Conservation (phyloP, 2,329 filamentous ascomycete species). For the Geoglossum cookeanum region DNA sequence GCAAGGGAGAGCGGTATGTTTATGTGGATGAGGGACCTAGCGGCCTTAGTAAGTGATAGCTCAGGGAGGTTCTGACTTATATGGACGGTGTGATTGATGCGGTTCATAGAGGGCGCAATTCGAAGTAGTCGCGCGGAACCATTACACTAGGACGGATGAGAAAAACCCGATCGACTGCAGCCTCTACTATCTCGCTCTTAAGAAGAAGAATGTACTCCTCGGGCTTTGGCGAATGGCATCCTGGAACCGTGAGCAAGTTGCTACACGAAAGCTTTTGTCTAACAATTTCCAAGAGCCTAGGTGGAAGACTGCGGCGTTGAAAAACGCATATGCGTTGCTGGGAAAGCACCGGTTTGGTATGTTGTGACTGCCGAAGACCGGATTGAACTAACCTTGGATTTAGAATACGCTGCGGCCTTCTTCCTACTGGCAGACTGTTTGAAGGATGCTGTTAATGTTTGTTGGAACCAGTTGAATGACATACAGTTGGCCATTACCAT, state of each 20-base stretch:
- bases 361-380: slow-evolving; percentile 11
- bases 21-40: slow-evolving; percentile 74
- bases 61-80: not conserved
- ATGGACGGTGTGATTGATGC: not conserved
- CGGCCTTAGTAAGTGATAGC: slow-evolving; percentile 44
- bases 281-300: slow-evolving; percentile 78
- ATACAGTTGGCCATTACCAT: slow-evolving; percentile 79
- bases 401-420: slow-evolving; percentile 87
- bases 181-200: slow-evolving; percentile 75
- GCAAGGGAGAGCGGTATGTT: slow-evolving; percentile 78
- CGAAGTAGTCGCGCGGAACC: slow-evolving; percentile 76
- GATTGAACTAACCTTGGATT: not conserved
- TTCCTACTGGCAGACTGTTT: slow-evolving; percentile 79
- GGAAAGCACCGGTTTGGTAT: slow-evolving; percentile 73
- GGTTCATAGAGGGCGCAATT: slow-evolving; percentile 49
- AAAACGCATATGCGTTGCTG: slow-evolving; percentile 90
- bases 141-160: slow-evolving; percentile 73
- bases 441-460: slow-evolving; percentile 69
- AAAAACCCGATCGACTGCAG: slow-evolving; percentile 85
- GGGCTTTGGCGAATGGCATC: slow-evolving; percentile 88
- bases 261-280: slow-evolving; percentile 61
- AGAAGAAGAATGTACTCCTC: slow-evolving; percentile 76
- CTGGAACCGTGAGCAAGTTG: slow-evolving; percentile 70
- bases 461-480: slow-evolving; percentile 73
- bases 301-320: slow-evolving; percentile 77